These are phyloP conservation scores for Fusarium veterinarium DNA, from an alignment of 2,329 filamentous ascomycete species.

Conservation along the genomic window DNA sequence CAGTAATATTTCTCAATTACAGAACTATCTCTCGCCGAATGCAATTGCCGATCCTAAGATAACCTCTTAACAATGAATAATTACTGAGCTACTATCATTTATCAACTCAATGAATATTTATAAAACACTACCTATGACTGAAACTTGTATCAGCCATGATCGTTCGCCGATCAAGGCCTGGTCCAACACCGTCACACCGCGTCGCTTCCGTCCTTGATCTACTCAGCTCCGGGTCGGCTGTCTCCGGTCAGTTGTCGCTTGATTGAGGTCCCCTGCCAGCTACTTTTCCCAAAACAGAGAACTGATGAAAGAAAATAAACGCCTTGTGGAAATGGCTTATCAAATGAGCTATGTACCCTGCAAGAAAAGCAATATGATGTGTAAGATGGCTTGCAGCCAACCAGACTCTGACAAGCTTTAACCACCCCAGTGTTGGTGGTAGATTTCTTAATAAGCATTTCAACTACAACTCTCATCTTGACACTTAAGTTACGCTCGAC, in stretches of 20 bases:
- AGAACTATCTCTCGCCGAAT: rapidly evolving
- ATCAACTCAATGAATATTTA: neutral
- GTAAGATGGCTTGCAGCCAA: neutral
- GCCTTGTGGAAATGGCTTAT: neutral
- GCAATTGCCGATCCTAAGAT: neutral
- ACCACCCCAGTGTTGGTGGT: too few relatives aligned
- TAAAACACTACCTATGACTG: too few relatives aligned
- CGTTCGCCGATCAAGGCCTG: neutral
- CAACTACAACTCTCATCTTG: neutral
- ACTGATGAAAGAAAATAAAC: neutral
- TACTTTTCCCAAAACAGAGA: neutral
- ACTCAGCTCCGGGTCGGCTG: neutral
- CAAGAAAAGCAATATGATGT: neutral
- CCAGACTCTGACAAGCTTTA: rapidly evolving
- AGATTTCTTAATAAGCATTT: neutral
- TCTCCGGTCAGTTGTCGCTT: neutral
- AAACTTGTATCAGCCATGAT: neutral
- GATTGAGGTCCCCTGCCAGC: neutral
- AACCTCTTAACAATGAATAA: rapidly evolving
- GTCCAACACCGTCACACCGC: neutral
- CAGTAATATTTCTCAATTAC: neutral
- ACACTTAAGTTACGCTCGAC: rapidly evolving
- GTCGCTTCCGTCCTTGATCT: neutral
- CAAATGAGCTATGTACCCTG: neutral
- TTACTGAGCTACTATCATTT: rapidly evolving